Evolutionary conservation across 169 alveolate genomes (phyloP).

Genomic region (Eimeria acervulina): DNA sequence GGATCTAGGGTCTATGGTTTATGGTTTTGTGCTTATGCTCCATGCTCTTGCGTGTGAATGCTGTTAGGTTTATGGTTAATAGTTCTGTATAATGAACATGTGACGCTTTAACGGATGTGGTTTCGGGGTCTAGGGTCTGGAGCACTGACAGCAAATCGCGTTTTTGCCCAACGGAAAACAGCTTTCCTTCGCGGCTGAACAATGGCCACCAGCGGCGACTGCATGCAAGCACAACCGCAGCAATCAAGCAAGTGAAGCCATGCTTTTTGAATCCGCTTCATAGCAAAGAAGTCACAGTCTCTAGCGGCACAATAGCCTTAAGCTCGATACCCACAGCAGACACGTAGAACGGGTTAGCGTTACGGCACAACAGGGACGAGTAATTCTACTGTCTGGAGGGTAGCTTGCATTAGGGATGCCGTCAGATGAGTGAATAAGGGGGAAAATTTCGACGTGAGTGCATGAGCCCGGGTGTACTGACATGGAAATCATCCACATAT

Average conservation of each 20-base stretch:
- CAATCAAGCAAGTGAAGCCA: neutral
- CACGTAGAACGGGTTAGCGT: neutral
- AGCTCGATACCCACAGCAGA: neutral
- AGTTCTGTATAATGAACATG: neutral
- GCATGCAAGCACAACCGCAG: neutral
- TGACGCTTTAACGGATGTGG: neutral
- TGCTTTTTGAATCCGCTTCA: neutral
- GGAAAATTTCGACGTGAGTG: neutral
- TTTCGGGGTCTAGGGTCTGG: neutral
- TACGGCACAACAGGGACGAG: neutral
- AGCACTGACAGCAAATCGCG: conserved; percentile 49
- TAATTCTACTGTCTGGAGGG: neutral
- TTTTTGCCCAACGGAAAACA: conserved; percentile 69
- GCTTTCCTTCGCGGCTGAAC: conserved; percentile 59
- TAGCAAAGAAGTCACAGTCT: neutral
- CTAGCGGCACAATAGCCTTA: neutral
- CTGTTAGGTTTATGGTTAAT: neutral
- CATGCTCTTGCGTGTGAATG: too few species aligned
- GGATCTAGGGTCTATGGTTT: neutral
- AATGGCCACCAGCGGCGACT: conserved; percentile 69
- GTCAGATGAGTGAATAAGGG: neutral
- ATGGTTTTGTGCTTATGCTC: neutral
- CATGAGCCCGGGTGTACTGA: neutral
- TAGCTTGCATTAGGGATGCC: neutral
- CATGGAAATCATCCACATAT: conserved; percentile 66